Conservation (phyloP, 2,329 filamentous ascomycete species). For the Colletotrichum gloeosporioides region DNA sequence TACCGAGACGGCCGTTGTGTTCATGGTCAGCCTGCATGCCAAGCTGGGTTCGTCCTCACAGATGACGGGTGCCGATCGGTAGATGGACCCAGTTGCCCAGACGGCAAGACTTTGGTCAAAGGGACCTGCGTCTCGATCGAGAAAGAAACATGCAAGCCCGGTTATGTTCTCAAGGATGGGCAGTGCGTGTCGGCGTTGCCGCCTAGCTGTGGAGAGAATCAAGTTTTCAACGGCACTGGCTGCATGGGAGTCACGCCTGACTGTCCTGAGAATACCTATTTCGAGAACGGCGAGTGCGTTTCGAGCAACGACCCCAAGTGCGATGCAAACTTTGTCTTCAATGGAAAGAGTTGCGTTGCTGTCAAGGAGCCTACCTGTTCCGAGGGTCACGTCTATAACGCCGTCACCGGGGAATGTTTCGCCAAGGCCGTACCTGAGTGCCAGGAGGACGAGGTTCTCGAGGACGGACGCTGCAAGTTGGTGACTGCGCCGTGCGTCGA, state of each 20-base stretch:
- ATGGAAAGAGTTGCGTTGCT: neutral
- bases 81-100: neutral
- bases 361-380: neutral
- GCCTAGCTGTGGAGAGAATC: neutral
- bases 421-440: neutral
- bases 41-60: neutral
- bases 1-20: neutral
- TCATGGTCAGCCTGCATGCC: neutral
- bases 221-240: neutral
- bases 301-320: neutral
- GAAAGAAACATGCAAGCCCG: neutral
- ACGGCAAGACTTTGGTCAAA: neutral
- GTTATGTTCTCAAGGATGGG: neutral
- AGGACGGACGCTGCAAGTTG: neutral
- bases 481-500: neutral
- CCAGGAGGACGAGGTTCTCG: neutral
- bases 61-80: neutral
- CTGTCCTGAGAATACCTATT: neutral
- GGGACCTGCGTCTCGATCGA: neutral
- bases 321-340: neutral
- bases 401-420: neutral
- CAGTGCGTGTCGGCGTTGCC: neutral
- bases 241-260: neutral
- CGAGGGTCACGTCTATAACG: neutral
- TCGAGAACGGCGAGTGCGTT: neutral